These are phyloP conservation scores for Coemansia sp. DNA, from an alignment of 192 early-diverging fungal species.

Conservation along the genomic window DNA sequence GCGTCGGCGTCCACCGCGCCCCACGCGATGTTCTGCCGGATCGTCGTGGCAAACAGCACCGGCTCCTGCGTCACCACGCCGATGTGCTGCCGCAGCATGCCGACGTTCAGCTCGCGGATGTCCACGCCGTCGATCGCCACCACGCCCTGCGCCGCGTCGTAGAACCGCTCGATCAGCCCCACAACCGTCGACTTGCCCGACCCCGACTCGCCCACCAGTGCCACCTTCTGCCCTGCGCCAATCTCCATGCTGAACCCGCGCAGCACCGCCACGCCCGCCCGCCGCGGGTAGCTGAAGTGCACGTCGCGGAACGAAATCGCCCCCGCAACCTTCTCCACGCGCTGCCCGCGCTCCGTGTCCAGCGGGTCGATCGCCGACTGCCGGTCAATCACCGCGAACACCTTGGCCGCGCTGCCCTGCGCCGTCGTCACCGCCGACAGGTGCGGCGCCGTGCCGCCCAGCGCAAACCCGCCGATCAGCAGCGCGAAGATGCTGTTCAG, in stretches of 20 bases:
- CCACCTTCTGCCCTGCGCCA: slow-evolving; percentile 74
- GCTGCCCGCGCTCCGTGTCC: slow-evolving; percentile 19
- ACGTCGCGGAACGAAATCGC: slow-evolving; percentile 73
- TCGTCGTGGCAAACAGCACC: slow-evolving; percentile 73
- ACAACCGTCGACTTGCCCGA: slow-evolving; percentile 83
- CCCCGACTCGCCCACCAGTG: slow-evolving; percentile 84
- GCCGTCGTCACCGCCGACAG: slow-evolving; percentile 66
- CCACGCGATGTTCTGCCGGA: slow-evolving; percentile 77
- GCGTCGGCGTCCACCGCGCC: slow-evolving; percentile 56
- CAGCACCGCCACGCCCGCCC: slow-evolving; percentile 76
- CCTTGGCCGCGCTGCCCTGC: slow-evolving; percentile 71
- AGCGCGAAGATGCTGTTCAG: slow-evolving; percentile 80
- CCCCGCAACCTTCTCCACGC: slow-evolving; percentile 52
- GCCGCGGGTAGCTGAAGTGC: slow-evolving; percentile 78
- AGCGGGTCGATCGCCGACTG: slow-evolving; percentile 67
- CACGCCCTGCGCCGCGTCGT: slow-evolving; percentile 58
- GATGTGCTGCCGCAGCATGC: slow-evolving; percentile 77
- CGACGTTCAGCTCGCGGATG: slow-evolving; percentile 71
- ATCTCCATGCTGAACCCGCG: slow-evolving; percentile 72
- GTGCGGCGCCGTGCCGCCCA: slow-evolving; percentile 65
- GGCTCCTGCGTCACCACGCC: slow-evolving; percentile 91
- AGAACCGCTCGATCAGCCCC: slow-evolving; percentile 81
- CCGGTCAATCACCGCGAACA: slow-evolving; percentile 80
- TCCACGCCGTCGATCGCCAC: slow-evolving; percentile 71
- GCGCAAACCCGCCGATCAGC: slow-evolving; percentile 72